Percentiles rank a stretch among this genome's conserved stretches.
Conservation (phyloP, 305 asterid species). For the Caryopteris hybrid region DNA sequence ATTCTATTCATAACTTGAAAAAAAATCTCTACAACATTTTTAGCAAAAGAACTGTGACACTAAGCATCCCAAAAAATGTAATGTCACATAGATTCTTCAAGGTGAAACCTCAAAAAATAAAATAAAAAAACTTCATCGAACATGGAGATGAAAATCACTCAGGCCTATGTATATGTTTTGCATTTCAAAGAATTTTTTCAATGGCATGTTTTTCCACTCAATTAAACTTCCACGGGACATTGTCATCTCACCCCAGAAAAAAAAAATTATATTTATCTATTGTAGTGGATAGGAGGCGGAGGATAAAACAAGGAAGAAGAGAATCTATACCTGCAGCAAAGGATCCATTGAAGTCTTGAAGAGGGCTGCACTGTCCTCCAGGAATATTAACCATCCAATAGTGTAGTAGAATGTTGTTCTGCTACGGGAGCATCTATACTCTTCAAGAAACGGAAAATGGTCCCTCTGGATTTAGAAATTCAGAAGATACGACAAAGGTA, state of each 20-base stretch:
- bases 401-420: constrained; percentile 91
- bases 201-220: neutral
- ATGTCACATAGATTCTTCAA: neutral
- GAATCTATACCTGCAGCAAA: constrained; percentile 60
- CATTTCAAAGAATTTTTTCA: neutral
- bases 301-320: constrained; percentile 5
- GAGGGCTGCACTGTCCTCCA: constrained; percentile 77
- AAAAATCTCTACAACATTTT: neutral
- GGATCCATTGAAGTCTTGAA: constrained; percentile 96
- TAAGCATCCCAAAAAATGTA: neutral
- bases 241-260: neutral
- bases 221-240: neutral
- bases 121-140: neutral
- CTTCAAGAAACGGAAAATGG: constrained; percentile 92
- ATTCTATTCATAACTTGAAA: neutral
- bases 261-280: neutral
- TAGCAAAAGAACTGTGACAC: constrained; percentile 5
- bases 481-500: constrained; percentile 14
- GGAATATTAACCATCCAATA: constrained; percentile 85
- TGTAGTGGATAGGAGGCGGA: neutral
- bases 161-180: neutral
- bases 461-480: constrained; percentile 53
- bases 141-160: neutral
- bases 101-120: neutral
- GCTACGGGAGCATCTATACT: constrained; percentile 81